phyloP scores from a whole-genome alignment of 164 flowering plant genomes.

The Chloranthus sessilifolius region DNA sequence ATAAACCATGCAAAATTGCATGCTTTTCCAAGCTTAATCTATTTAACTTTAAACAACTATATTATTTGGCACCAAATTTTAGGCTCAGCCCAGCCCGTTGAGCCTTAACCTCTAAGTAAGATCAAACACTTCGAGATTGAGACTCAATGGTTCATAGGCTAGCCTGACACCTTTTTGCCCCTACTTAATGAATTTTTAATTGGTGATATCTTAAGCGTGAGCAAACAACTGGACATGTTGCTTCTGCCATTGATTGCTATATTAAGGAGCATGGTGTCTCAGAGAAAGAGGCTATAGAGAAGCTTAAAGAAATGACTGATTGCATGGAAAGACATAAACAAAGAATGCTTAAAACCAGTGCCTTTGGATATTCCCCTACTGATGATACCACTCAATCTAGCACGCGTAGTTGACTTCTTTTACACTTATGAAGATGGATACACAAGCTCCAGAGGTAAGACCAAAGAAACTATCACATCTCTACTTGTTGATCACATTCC shows the following conservation, averaged over 20 bases:
- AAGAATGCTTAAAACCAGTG: slow-evolving; percentile 20
- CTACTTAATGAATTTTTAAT: too few species aligned
- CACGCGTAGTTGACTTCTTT: slow-evolving; percentile 25
- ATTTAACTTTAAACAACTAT: too few species aligned
- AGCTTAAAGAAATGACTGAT: slow-evolving; percentile 9
- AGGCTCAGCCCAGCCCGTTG: too few species aligned
- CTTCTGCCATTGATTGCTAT: slow-evolving; percentile 28
- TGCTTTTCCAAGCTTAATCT: too few species aligned
- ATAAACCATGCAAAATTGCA: too few species aligned
- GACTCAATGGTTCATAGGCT: too few species aligned
- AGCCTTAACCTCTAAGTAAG: too few species aligned
- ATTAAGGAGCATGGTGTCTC: slow-evolving; percentile 26
- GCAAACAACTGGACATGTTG: slow-evolving; percentile 22
- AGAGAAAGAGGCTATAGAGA: slow-evolving; percentile 6
- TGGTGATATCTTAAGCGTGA: slow-evolving; percentile 29
- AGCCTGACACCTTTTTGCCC: too few species aligned
- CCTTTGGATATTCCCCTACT: slow-evolving; percentile 17
- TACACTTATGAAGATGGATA: slow-evolving; percentile 38
- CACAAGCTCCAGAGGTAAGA: slow-evolving; percentile 3
- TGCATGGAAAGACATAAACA: slow-evolving; percentile 51
- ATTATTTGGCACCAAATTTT: too few species aligned
- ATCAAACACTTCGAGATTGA: too few species aligned
- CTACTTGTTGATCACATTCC: slow-evolving; percentile 18
- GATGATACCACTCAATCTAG: slow-evolving; percentile 20
- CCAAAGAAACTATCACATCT: slow-evolving; percentile 6